These are phyloP conservation scores for Blastocystis hominis DNA, from an alignment of 352 stramenopile genomes.

Conservation along the genomic window DNA sequence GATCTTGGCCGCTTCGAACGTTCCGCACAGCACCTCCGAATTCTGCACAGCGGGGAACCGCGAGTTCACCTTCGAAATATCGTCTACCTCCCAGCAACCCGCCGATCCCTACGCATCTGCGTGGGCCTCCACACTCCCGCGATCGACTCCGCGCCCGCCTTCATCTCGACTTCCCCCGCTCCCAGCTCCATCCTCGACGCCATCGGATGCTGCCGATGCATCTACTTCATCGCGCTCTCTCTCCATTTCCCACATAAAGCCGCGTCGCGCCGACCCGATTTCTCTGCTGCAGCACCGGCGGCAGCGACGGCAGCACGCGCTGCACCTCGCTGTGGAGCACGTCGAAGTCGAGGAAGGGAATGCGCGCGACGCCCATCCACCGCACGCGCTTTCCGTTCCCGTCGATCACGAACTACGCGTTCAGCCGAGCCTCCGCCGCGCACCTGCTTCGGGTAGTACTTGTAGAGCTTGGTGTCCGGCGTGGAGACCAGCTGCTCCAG, in stretches of 20 bases:
- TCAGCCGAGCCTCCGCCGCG: neutral
- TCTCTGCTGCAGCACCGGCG: neutral
- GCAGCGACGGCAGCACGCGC: conserved; percentile 5
- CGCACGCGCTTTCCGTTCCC: conserved; percentile 39
- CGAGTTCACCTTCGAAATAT: neutral
- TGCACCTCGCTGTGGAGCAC: conserved; percentile 21
- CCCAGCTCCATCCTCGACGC: neutral
- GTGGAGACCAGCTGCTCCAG: conserved; percentile 15
- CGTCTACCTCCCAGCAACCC: neutral
- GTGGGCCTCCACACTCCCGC: neutral
- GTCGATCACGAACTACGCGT: conserved; percentile 18
- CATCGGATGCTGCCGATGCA: neutral
- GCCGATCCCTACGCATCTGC: neutral
- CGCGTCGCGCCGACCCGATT: neutral
- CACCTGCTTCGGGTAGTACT: conserved; percentile 1
- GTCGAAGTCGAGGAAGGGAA: conserved; percentile 34
- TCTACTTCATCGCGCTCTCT: neutral
- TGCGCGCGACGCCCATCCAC: conserved; percentile 40
- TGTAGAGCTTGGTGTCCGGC: neutral
- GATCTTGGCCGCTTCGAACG: neutral
- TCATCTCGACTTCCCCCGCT: neutral
- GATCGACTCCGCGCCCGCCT: neutral
- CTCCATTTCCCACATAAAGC: neutral
- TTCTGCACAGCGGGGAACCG: neutral
- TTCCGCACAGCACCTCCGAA: neutral